Base-by-base conservation (phyloP, 2,329 filamentous ascomycete genomes). In the Didymella exigua region DNA sequence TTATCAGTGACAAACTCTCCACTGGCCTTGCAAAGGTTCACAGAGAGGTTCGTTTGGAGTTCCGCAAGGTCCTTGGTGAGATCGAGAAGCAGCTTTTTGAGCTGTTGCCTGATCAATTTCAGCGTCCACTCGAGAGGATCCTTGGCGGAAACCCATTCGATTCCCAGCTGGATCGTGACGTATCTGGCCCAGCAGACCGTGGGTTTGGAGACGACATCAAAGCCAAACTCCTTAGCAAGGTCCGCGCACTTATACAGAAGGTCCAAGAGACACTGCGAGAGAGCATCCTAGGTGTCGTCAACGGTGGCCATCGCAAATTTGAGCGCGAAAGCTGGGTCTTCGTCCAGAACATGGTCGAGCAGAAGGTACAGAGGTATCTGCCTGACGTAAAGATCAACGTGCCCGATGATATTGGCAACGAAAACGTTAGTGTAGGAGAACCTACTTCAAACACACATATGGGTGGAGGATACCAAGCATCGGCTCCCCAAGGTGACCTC, bases 71-170 rank as follows among this genome's bases (percentile, higher is more conserved):
- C 1, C 56, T 70, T 2, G 68, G 68, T 13, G 59, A 62, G 16
- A 70, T 70, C 19, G 68, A 70, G 44, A 68, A 65, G 51, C 65
- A 69, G 40, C 52, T 70, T 1, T 70, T 70, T 40, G 68, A 70
- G 43, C 34, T 70, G 9, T 43, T 70, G 29, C 68, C 68, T 7
- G 65, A 67, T 40, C 62, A 69, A 24, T 68, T 70, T 33, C 68
- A 70, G 37, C 50, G 61, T 16, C 68, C 68, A 1, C 60, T 70
- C 1, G 68, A 70, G 40, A 70, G 65, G 47, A 68, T 70, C 19
- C 51, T 70, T 2, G 68, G 68, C 3, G 67, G 68, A 9, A 70
- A 70, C 26, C 68, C 68, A 0, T 70, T 70, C 38, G 68, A 70
- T 43, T 60, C 59, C 13, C 65, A 69, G 49, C 62, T 70, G 13